Base-by-base conservation (phyloP, 2,329 filamentous ascomycete species). In the Endoconidiophora polonica region DNA sequence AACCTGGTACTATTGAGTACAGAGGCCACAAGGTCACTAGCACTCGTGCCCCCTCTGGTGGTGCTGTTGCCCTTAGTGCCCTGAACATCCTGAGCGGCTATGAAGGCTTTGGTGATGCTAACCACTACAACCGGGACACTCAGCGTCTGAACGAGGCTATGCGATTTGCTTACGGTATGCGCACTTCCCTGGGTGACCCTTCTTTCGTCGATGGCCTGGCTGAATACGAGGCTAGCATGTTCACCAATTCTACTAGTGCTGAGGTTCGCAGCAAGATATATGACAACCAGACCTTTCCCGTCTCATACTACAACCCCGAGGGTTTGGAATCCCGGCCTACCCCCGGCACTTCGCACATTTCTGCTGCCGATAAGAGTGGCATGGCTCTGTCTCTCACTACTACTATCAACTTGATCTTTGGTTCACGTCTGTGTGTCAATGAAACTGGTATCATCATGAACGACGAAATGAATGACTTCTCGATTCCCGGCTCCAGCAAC, bases 81-180 rank as follows among this genome's bases (percentile, higher is more conserved):
- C 64, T 94, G 57, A 93, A 91, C 52, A 83, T 81, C 22, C 65
- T 90, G 40, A 73, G 80, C 54, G 83, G 83, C 0, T 93, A 86
- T 58, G 65, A 74, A 0, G 69, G 68, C 20, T 78, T 90, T 44
- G 79, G 76, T 16, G 65, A 76, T 10, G 64, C 71, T 1, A 64
- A 67, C 1, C 64, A 68, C 2, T 66, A 67, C 44, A 72, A 73
- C 55, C 60, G 86, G 0, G 85, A 78, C 38, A 85, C 82, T 0
- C 86, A 94, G 60, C 71, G 81, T 0, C 66, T 94, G n/a, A 79
- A 90, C 55, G 86, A 94, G 67, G 81, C 85, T 1, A 82, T 93
- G 53, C 71, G 83, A 5, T 94, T 88, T 59, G 84, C 79, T 0
- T 94, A 93, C 57, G 86, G 81, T 2, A 65, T 81, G 68, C 76